These are phyloP conservation scores for Boechera divaricarpa DNA, from an alignment of 345 rosid species.

Conservation along the genomic window DNA sequence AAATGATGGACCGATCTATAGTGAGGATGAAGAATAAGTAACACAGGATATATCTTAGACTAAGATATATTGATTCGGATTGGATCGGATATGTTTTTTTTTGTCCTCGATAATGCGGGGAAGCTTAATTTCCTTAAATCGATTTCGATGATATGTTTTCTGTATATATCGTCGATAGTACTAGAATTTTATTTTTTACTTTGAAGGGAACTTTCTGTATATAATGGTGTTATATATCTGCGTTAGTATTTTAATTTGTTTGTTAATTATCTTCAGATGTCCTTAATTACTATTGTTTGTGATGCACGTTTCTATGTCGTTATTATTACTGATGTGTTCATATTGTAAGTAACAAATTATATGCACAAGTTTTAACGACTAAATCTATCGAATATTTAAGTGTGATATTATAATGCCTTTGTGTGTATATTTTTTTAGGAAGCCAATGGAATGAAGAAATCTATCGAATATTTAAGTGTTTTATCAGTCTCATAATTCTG, in stretches of 20 bases:
- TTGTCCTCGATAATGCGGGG: conserved; percentile 32
- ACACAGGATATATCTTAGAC: conserved; percentile 17
- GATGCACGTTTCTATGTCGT: too few species aligned
- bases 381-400: neutral
- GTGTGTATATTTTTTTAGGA: neutral
- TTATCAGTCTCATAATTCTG: neutral
- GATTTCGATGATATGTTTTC: conserved; percentile 41
- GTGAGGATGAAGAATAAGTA: conserved; percentile 30
- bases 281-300: neutral
- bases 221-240: conserved; percentile 30
- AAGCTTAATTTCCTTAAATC: conserved; percentile 11
- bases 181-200: conserved; percentile 20
- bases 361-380: neutral
- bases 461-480: too few species aligned
- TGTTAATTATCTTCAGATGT: neutral
- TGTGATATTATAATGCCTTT: neutral
- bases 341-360: too few species aligned
- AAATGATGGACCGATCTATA: conserved; percentile 27
- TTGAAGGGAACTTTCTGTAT: conserved; percentile 26
- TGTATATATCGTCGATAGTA: conserved; percentile 38
- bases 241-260: neutral
- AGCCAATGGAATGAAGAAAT: neutral
- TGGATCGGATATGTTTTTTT: conserved; percentile 24
- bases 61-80: conserved; percentile 30
- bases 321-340: too few species aligned